Evolutionary conservation across 495 filamentous ascomycete genomes (phyloP).

Genomic region (Coniosporium apollinis): DNA sequence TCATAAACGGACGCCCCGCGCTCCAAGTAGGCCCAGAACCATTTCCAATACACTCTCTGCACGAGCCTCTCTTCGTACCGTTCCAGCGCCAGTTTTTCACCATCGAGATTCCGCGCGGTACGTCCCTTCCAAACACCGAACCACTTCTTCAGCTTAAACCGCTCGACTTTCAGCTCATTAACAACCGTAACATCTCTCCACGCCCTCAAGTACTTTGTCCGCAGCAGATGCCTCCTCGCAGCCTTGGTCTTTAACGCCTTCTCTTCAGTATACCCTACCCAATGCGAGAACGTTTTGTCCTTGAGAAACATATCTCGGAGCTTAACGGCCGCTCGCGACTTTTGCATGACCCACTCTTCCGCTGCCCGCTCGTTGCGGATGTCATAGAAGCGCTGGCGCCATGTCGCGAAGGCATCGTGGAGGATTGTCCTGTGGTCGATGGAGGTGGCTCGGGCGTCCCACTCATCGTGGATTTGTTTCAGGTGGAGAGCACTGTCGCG

Average conservation of each 20-base stretch:
- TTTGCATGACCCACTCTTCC: constrained; percentile 42
- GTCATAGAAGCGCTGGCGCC: constrained; percentile 33
- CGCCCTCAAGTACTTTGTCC: constrained; percentile 56
- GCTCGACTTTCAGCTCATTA: constrained; percentile 49
- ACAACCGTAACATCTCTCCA: constrained; percentile 61
- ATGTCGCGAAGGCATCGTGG: constrained; percentile 39
- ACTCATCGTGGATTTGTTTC: constrained; percentile 27
- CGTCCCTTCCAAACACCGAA: constrained; percentile 38
- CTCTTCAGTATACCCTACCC: constrained; percentile 46
- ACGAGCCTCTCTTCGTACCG: constrained; percentile 29
- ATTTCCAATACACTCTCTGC: constrained; percentile 33
- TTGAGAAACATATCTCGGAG: constrained; percentile 50
- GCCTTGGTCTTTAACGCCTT: constrained; percentile 39
- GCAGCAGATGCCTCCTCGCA: constrained; percentile 50
- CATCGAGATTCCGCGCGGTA: constrained; percentile 18
- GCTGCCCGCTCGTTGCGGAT: constrained; percentile 33
- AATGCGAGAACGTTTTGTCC: constrained; percentile 57
- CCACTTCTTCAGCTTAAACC: constrained; percentile 41
- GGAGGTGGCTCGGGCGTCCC: constrained; percentile 32
- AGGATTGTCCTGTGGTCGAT: constrained; percentile 37
- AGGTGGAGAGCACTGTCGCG: constrained; percentile 28
- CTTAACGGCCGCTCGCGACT: constrained; percentile 42
- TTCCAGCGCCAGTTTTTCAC: constrained; percentile 26
- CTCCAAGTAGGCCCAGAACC: constrained; percentile 39
- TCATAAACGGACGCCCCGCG: constrained; percentile 34